A percentile compares a stretch with the other conserved stretches of the same genome.
Evolutionary conservation across 2,329 filamentous ascomycete species (phyloP).

Genomic region (Paecilomyces sp.): DNA sequence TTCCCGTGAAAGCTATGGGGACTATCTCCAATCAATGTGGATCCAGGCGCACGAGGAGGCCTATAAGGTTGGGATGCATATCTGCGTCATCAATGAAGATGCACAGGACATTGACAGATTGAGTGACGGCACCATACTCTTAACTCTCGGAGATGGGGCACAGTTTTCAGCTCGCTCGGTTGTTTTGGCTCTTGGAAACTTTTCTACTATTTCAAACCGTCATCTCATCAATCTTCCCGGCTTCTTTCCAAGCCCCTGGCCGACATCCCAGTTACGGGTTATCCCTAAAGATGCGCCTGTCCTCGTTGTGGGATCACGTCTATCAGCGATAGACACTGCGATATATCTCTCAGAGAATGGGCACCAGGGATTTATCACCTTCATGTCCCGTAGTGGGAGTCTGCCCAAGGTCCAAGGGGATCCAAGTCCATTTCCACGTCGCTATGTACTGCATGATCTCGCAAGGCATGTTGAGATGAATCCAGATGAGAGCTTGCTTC

Average conservation of each 20-base stretch:
- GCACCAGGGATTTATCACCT: constrained; percentile 5
- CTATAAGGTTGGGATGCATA: neutral
- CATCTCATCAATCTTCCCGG: constrained; percentile 5
- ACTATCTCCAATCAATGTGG: constrained; percentile 7
- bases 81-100: constrained; percentile 4
- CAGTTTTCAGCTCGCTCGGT: neutral
- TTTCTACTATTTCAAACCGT: constrained; percentile 1
- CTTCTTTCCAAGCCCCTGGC: constrained; percentile 7
- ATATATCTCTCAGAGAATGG: constrained; percentile 3
- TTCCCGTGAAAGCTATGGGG: constrained; percentile 3
- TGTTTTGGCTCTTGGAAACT: neutral
- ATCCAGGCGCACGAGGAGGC: neutral
- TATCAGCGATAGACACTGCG: constrained; percentile 6
- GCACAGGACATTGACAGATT: constrained; percentile 4
- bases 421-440: constrained; percentile 1
- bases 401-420: constrained; percentile 7
- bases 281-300: constrained; percentile 4
- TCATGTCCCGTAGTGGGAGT: constrained; percentile 7
- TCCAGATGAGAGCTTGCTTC: constrained; percentile 1
- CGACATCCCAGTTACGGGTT: constrained; percentile 1
- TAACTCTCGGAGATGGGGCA: neutral
- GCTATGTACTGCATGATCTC: constrained; percentile 2
- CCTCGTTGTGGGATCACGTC: constrained; percentile 5
- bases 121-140: constrained; percentile 1
- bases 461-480: constrained; percentile 2